phyloP scores from a whole-genome alignment of 371 early-diverging fungal species.

The Lichtheimia hyalospora region DNA sequence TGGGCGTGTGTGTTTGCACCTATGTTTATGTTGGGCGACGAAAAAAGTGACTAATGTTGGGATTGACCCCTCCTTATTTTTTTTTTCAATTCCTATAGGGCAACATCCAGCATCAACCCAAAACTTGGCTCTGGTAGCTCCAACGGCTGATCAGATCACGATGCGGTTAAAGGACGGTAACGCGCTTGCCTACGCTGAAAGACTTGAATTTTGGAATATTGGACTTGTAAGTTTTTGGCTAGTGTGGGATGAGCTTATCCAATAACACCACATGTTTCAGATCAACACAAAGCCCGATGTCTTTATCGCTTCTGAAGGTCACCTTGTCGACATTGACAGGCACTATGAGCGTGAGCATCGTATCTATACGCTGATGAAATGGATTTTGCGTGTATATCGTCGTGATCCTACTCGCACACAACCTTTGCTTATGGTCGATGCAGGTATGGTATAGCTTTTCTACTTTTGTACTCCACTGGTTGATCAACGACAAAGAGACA shows the following conservation, averaged over 20 bases:
- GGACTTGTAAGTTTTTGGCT: slow-evolving; percentile 28
- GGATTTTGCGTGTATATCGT: slow-evolving; percentile 48
- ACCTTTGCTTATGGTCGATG: slow-evolving; percentile 48
- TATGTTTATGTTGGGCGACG: background rate
- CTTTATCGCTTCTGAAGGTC: slow-evolving; percentile 38
- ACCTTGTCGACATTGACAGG: slow-evolving; percentile 27
- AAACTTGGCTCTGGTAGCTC: slow-evolving; percentile 32
- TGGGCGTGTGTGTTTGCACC: background rate
- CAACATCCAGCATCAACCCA: slow-evolving; percentile 6
- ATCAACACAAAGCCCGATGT: slow-evolving; percentile 50
- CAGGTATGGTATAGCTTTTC: slow-evolving; percentile 19
- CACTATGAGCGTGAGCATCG: slow-evolving; percentile 45
- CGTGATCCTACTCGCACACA: slow-evolving; percentile 31
- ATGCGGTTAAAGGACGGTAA: slow-evolving; percentile 18
- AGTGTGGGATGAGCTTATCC: background rate
- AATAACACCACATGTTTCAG: slow-evolving; percentile 15
- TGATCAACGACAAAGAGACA: too few relatives aligned
- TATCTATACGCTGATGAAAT: slow-evolving; percentile 53
- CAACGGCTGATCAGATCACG: slow-evolving; percentile 34
- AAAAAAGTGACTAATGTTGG: slow-evolving; percentile 8
- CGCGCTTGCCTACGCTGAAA: slow-evolving; percentile 17
- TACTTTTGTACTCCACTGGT: too few relatives aligned
- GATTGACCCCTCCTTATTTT: too few relatives aligned
- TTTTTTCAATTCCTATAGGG: too few relatives aligned
- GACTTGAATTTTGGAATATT: slow-evolving; percentile 33